These are phyloP conservation scores for Kodamaea sp. DNA, from an alignment of 1,139 yeast genomes.

Conservation along the genomic window DNA sequence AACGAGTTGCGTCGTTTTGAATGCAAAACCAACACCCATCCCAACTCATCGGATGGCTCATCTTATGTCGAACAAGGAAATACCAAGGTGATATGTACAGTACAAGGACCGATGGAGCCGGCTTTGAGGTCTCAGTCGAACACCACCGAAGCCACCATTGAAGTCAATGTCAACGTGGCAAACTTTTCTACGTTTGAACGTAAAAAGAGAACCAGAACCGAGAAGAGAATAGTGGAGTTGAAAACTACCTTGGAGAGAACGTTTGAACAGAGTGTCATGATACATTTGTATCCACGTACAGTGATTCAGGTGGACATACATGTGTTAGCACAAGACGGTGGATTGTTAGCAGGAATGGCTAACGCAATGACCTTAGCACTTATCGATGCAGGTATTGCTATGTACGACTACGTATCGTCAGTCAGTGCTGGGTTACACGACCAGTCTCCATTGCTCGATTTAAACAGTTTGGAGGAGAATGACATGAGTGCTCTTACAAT, in stretches of 20 bases:
- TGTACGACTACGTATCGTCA: conserved; percentile 87
- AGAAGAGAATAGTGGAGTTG: conserved; percentile 75
- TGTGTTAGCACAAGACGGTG: conserved; percentile 90
- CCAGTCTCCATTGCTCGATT: conserved; percentile 74
- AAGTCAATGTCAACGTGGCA: conserved; percentile 68
- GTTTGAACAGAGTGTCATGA: conserved; percentile 75
- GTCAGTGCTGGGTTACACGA: conserved; percentile 80
- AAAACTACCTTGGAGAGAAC: conserved; percentile 74
- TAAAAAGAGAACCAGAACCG: conserved; percentile 63
- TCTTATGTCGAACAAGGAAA: conserved; percentile 92
- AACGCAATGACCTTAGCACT: conserved; percentile 91
- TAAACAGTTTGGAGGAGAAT: conserved; percentile 77
- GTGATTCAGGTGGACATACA: conserved; percentile 71
- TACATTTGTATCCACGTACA: conserved; percentile 80
- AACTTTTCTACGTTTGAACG: conserved; percentile 82
- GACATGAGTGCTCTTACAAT: conserved; percentile 81
- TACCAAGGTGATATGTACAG: conserved; percentile 82
- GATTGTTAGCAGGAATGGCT: conserved; percentile 73
- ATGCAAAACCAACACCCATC: conserved; percentile 84
- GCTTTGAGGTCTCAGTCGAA: conserved; percentile 48
- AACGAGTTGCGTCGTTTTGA: conserved; percentile 83
- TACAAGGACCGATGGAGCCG: conserved; percentile 91
- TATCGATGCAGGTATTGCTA: conserved; percentile 93
- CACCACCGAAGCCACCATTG: conserved; percentile 55
- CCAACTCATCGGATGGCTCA: conserved; percentile 88